A percentile compares a stretch with the other conserved stretches of the same genome.
Evolutionary conservation across 169 alveolate species (phyloP).

Genomic region (Babesia bovis): DNA sequence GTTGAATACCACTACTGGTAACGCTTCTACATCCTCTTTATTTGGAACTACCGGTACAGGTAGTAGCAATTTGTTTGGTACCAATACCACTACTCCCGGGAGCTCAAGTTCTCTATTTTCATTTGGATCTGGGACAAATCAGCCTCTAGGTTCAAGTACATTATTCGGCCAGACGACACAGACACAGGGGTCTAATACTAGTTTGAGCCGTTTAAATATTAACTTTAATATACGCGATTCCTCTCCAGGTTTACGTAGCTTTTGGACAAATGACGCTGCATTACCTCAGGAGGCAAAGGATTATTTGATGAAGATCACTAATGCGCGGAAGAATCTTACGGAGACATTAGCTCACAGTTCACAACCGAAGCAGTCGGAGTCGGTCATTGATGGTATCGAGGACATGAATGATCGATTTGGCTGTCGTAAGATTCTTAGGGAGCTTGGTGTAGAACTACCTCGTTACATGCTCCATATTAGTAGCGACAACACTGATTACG

Average conservation of each 20-base stretch:
- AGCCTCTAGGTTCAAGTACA: background rate
- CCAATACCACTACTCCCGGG: background rate
- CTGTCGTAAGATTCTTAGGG: constrained; percentile 47
- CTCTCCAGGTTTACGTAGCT: constrained; percentile 56
- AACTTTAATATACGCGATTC: constrained; percentile 42
- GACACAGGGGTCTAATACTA: constrained; percentile 1
- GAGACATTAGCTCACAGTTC: background rate
- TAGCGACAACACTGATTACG: background rate
- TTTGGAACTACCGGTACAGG: constrained; percentile 19
- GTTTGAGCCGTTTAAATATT: constrained; percentile 26
- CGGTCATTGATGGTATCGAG: constrained; percentile 4
- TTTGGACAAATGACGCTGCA: constrained; percentile 53
- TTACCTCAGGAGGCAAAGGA: constrained; percentile 63
- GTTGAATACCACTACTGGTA: background rate
- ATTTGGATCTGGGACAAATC: background rate
- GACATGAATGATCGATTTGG: constrained; percentile 56
- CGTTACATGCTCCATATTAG: constrained; percentile 35
- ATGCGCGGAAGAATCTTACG: constrained; percentile 3
- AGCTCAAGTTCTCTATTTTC: background rate
- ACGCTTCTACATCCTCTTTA: background rate
- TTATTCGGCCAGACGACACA: background rate
- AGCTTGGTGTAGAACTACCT: constrained; percentile 48
- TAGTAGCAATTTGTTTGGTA: constrained; percentile 8
- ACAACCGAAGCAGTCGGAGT: background rate
- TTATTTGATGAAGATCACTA: constrained; percentile 32